Base-by-base conservation (phyloP, 2,329 filamentous ascomycete genomes). In the Septoria linicola region DNA sequence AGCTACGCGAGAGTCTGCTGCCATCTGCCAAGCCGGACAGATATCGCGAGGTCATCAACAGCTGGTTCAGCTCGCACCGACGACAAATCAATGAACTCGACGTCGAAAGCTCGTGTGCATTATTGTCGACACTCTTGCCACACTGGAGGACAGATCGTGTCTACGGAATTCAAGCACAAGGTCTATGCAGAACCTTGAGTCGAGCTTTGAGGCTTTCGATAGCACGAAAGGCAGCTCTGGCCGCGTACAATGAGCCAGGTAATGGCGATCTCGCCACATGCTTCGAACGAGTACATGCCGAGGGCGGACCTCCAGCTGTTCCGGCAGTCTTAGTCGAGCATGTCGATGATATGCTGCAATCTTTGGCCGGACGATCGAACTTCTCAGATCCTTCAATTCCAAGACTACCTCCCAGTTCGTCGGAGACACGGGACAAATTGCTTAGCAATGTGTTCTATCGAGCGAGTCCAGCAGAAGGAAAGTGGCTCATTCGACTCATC, bases 401-500 rank as follows among this genome's bases (percentile, higher is more conserved):
- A 8, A 46, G 49, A 41, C 31, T 57, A 16, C 60, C 59, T 10
- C 53, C 54, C 8, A 35, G 50, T 13, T 64, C 63, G 7, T 65
- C 62, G 4, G 57, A 59, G 23, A 49, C 46, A 2, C 66, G 73
- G 61, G 62, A 79, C 63, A 68, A 74, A 17, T 66, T 76, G 3
- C 67, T 92, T 1, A 74, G 74, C 16, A 65, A 67, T 0, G 64
- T 91, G 1, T 87, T 87, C 61, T 73, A 70, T 23, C 78, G 80
- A 6, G 65, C 89, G 8, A 75, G 75, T 39, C 80, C 88, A 2
- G 74, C 76, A 36, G 88, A 95, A 64, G 86, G 84, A 3, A 96
- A 96, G 70, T 96, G 91, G 91, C 76, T 96, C 8, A 88, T 88
- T 0, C 80, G 91, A 3, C 73, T 96, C 23, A 76, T 96, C 4